Percentiles rank a stretch among this genome's conserved stretches.
Conservation (phyloP, 176 grass and related monocot genomes). For the Phyllostachys edulis region DNA sequence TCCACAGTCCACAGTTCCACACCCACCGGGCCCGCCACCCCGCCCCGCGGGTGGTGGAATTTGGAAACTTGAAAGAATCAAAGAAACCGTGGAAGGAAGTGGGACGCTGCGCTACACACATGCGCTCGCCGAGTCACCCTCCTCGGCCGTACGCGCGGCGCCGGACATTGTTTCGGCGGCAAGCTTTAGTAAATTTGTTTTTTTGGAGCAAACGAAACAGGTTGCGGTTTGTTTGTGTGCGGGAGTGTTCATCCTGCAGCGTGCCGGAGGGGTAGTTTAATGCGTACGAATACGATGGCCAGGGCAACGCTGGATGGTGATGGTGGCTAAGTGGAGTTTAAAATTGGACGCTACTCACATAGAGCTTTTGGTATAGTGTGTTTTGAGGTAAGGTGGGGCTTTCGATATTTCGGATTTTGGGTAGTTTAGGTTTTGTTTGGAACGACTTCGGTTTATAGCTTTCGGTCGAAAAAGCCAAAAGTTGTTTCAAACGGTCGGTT, state of each 20-base stretch:
- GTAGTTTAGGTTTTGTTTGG: no score
- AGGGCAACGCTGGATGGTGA: neutral
- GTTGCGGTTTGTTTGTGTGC: conserved; percentile 21
- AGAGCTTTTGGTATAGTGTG: neutral
- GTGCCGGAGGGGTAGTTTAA: conserved; percentile 20
- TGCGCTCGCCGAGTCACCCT: neutral
- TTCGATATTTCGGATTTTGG: neutral
- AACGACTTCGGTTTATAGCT: no score
- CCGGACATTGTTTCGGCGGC: neutral
- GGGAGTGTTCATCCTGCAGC: neutral
- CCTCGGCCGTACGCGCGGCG: neutral
- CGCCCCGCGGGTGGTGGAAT: conserved; percentile 5
- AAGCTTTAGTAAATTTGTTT: neutral
- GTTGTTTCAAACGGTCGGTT: no score
- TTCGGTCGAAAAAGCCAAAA: no score
- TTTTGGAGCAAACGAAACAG: neutral
- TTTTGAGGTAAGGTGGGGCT: conserved; percentile 12
- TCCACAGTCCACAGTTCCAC: conserved; percentile 37
- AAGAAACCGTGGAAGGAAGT: neutral
- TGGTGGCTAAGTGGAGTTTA: neutral
- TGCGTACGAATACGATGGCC: neutral
- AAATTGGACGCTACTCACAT: neutral
- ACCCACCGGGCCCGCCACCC: neutral
- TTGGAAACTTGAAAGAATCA: neutral
- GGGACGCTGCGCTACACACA: neutral